Base-by-base conservation (phyloP, 805 yeast species). In the Tetrapisispora namnaoensis region DNA sequence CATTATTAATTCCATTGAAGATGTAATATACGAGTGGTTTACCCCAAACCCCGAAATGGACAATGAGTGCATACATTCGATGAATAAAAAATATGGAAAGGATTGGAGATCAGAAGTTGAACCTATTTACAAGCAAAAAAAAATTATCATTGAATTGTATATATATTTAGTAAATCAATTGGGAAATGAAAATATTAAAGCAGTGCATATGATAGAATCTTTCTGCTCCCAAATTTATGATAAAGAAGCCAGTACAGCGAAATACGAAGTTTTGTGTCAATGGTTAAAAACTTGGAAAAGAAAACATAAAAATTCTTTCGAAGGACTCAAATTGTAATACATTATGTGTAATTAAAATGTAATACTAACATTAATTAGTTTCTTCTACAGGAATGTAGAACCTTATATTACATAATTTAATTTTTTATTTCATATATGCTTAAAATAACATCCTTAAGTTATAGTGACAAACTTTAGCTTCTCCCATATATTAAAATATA, bases 11-110 rank as follows among this genome's bases (percentile, higher is more conserved):
- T 44, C 56, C 14, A 56, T 63, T 17, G 63, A 63, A 43, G 63
- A 51, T 21, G 51, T 64, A 1, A 53, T 63, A n/a, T 46, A 59
- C 18, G 68, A 64, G 51, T 64, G 67, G 67, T 64, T 63, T 37
- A 60, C 66, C 10, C 68, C 68, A 22, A 63, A 63, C 45, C 61
- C 65, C 2, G 46, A 53, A 2, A 49, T 52, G 55, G 47, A 50
- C 13, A 53, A 58, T 36, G 58, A 64, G 45, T 64, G 66, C 41
- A 59, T 64, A 2, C 67, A 63, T 46, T 56, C 64, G 2, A 61
- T 63, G 66, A 64, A 64, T 45, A 61, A 60, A 43, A 50, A 49
- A 22, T 51, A 51, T 24, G 62, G 58, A 30, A 63, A 61, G 37
- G 48, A 53, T 4, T 64, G 68, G 68, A 60, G 67, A 48, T 16